These are phyloP conservation scores for Aschersonia sp. DNA, from an alignment of 2,329 filamentous ascomycete genomes.

Conservation along the genomic window DNA sequence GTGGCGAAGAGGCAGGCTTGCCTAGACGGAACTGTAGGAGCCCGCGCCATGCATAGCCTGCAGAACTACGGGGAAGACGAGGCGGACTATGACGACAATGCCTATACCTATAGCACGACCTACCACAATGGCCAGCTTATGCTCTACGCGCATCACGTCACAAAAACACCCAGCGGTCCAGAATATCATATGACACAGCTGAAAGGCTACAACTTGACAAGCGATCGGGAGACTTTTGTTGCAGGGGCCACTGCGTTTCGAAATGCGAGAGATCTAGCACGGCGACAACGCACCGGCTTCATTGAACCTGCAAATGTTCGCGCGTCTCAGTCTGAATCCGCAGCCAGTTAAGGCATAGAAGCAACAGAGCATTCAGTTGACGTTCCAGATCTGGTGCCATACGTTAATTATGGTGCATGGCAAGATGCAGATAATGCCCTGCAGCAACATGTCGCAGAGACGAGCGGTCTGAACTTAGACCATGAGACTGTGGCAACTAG, in stretches of 20 bases:
- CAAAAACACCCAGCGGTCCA: constrained; percentile 5
- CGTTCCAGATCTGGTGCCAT: neutral
- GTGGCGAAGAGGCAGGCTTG: constrained; percentile 16
- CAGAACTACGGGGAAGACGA: constrained; percentile 14
- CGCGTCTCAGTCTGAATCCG: neutral
- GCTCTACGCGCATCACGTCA: constrained; percentile 17
- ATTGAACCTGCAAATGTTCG: neutral
- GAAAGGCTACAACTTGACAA: neutral
- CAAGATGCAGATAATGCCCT: neutral
- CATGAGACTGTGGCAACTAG: neutral
- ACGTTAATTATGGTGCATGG: neutral
- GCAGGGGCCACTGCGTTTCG: neutral
- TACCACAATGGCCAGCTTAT: constrained; percentile 20
- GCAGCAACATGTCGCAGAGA: neutral
- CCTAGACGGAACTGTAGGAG: constrained; percentile 19
- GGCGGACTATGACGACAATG: constrained; percentile 20
- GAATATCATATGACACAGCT: constrained; percentile 22
- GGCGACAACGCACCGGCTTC: neutral
- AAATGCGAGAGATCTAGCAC: neutral
- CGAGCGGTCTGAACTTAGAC: neutral
- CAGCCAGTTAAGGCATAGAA: neutral
- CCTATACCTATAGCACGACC: constrained; percentile 18
- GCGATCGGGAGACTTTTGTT: neutral
- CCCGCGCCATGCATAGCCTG: constrained; percentile 18
- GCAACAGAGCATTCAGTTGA: neutral